phyloP scores from a whole-genome alignment of 331 rosid genomes.

The Cydonia oblonga region DNA sequence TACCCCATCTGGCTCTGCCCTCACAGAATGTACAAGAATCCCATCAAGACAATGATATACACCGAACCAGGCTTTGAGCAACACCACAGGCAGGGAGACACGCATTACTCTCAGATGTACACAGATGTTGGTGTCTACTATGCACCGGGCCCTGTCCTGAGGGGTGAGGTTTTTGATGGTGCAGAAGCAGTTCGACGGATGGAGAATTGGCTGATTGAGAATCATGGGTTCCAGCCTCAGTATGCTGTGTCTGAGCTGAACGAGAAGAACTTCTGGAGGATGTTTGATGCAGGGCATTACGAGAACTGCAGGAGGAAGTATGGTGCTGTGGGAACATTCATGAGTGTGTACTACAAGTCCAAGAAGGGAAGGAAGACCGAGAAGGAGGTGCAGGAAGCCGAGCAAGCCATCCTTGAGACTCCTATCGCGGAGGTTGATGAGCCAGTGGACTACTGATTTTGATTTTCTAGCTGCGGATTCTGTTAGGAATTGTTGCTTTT shows the following conservation, averaged over 20 bases:
- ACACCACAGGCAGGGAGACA: slow-evolving; percentile 82
- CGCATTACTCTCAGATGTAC: slow-evolving; percentile 72
- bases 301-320: slow-evolving; percentile 72
- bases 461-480: not conserved
- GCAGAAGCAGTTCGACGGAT: slow-evolving; percentile 58
- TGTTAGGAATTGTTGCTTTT: slow-evolving; percentile 17
- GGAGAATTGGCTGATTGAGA: slow-evolving; percentile 86
- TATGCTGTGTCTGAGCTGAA: slow-evolving; percentile 85
- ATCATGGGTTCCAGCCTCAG: slow-evolving; percentile 83
- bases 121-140: slow-evolving; percentile 91
- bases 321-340: slow-evolving; percentile 80
- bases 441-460: slow-evolving; percentile 44
- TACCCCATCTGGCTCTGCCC: slow-evolving; percentile 96
- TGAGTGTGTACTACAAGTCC: slow-evolving; percentile 88
- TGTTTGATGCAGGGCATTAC: slow-evolving; percentile 78
- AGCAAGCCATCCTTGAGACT: slow-evolving; percentile 78
- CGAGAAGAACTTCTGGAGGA: slow-evolving; percentile 89
- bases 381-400: slow-evolving; percentile 93
- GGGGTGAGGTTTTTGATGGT: slow-evolving; percentile 90
- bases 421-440: slow-evolving; percentile 71
- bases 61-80: slow-evolving; percentile 94
- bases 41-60: slow-evolving; percentile 63
- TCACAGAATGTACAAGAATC: slow-evolving; percentile 66
- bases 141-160: slow-evolving; percentile 81
- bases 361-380: slow-evolving; percentile 95